Evolutionary conservation across 1,284 basidiomycete genomes (phyloP).

Genomic region (Irpex sp.): DNA sequence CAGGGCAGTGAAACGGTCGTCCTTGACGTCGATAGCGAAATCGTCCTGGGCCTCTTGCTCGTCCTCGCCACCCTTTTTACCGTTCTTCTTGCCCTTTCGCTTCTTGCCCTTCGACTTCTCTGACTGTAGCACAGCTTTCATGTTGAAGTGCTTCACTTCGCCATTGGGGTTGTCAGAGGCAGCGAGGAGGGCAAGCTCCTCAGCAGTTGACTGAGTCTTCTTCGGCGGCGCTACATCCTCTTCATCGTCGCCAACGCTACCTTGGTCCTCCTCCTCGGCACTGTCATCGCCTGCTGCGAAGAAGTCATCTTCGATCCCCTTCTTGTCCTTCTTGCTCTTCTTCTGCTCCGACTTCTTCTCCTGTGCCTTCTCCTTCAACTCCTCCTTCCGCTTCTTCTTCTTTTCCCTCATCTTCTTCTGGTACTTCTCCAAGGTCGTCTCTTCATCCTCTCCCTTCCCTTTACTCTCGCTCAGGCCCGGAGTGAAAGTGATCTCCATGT

Average conservation of each 20-base stretch:
- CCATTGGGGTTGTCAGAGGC: constrained; percentile 50
- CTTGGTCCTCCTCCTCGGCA: no score
- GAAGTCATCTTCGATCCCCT: constrained; percentile 58
- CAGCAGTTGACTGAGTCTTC: constrained; percentile 37
- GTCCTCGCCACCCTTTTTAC: constrained; percentile 34
- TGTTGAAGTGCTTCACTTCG: constrained; percentile 82
- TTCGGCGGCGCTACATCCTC: constrained; percentile 17
- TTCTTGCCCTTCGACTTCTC: constrained; percentile 69
- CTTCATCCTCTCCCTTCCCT: constrained; percentile 50
- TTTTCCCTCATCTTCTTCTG: constrained; percentile 87
- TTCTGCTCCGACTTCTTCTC: constrained; percentile 18
- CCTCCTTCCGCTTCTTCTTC: constrained; percentile 75
- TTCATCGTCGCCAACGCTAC: constrained; percentile 23
- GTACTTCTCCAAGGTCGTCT: constrained; percentile 85
- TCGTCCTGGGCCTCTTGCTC: constrained; percentile 68
- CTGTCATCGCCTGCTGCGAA: constrained; percentile 55
- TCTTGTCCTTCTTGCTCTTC: constrained; percentile 21
- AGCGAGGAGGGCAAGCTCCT: constrained; percentile 66
- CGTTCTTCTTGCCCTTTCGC: constrained; percentile 45
- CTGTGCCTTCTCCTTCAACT: constrained; percentile 38
- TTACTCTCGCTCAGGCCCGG: constrained; percentile 69
- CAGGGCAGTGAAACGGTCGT: constrained; percentile 84
- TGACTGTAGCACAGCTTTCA: constrained; percentile 85
- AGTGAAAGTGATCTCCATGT: constrained; percentile 93
- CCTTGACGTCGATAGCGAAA: constrained; percentile 84